phyloP scores from a whole-genome alignment of 2,329 filamentous ascomycete species.

The Sarocladiaceae sp. region DNA sequence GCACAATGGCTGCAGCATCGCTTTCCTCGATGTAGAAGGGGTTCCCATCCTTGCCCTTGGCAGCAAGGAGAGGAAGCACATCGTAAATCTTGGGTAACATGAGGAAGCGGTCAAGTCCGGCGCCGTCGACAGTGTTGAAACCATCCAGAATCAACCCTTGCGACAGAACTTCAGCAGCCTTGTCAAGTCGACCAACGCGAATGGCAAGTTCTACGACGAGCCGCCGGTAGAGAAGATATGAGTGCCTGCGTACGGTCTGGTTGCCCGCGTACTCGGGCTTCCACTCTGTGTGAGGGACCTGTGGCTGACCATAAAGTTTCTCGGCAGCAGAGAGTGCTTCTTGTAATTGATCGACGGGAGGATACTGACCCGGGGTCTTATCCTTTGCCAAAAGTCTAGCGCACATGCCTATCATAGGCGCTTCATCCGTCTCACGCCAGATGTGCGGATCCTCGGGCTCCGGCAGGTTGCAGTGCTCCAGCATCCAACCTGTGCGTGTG shows the following conservation, averaged over 20 bases:
- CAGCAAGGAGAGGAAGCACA: background rate
- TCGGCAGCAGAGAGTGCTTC: background rate
- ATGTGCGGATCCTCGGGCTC: constrained; percentile 7
- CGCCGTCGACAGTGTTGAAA: constrained; percentile 1
- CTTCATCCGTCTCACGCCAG: constrained; percentile 10
- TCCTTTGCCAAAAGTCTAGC: constrained; percentile 10
- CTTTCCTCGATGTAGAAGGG: constrained; percentile 6
- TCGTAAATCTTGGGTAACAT: background rate
- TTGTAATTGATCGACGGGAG: constrained; percentile 13
- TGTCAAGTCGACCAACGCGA: background rate
- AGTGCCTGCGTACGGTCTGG: background rate
- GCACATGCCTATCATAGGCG: constrained; percentile 9
- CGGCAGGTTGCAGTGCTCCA: constrained; percentile 9
- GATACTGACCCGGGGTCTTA: constrained; percentile 8
- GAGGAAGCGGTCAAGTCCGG: background rate
- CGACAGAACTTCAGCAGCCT: constrained; percentile 2
- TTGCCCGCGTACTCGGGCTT: background rate
- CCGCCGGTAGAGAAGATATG: constrained; percentile 6
- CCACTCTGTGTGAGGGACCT: constrained; percentile 7
- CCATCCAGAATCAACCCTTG: constrained; percentile 3
- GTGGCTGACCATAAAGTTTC: constrained; percentile 7
- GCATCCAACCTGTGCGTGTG: constrained; percentile 11
- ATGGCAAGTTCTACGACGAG: constrained; percentile 3
- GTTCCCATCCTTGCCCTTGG: constrained; percentile 1
- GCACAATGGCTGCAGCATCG: background rate